phyloP scores from a whole-genome alignment of 306 rosid species.

The Acacia crassicarpa region DNA sequence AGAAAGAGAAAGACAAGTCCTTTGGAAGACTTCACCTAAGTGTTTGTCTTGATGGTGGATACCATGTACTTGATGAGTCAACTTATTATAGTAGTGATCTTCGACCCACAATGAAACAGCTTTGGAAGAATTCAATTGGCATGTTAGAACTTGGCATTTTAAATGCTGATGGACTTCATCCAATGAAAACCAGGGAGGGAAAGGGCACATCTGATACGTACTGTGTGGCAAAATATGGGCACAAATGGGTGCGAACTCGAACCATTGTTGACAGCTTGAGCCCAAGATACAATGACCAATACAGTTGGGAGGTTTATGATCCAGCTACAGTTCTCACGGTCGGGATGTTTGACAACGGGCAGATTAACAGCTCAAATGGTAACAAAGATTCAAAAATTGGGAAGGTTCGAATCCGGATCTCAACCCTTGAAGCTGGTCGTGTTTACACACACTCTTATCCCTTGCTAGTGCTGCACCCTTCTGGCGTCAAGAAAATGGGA shows the following conservation, averaged over 20 bases:
- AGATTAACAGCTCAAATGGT: slow-evolving; percentile 48
- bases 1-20: slow-evolving; percentile 59
- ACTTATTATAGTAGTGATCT: slow-evolving; percentile 89
- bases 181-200: slow-evolving; percentile 76
- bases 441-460: slow-evolving; percentile 81
- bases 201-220: slow-evolving; percentile 75
- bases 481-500: slow-evolving; percentile 96
- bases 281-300: slow-evolving; percentile 91
- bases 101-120: slow-evolving; percentile 76
- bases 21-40: slow-evolving; percentile 66
- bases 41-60: slow-evolving; percentile 93
- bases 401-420: slow-evolving; percentile 84
- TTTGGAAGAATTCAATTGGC: slow-evolving; percentile 85
- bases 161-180: slow-evolving; percentile 67
- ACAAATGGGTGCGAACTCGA: slow-evolving; percentile 92
- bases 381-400: slow-evolving; percentile 63
- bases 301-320: slow-evolving; percentile 92
- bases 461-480: slow-evolving; percentile 77
- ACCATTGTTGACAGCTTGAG: slow-evolving; percentile 65
- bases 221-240: slow-evolving; percentile 94
- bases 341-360: slow-evolving; percentile 82
- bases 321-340: slow-evolving; percentile 88
- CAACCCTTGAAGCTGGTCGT: slow-evolving; percentile 76
- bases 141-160: slow-evolving; percentile 82
- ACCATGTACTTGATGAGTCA: slow-evolving; percentile 93